Conservation (phyloP, 2,329 filamentous ascomycete genomes). For the Colletotrichum magnum region DNA sequence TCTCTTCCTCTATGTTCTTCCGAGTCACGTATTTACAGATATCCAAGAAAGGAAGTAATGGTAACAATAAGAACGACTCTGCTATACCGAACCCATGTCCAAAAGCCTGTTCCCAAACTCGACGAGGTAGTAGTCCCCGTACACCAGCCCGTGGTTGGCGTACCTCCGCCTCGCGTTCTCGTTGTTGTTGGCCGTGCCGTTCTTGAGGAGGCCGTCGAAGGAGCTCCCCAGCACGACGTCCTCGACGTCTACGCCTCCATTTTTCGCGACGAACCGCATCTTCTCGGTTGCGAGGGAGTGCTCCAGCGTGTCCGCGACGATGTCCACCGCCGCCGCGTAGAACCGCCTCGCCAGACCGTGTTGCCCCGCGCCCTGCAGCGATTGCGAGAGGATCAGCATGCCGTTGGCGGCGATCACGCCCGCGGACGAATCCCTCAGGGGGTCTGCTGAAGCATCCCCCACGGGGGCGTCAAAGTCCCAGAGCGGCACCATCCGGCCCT, state of each 20-base stretch:
- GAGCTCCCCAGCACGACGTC: constrained; percentile 22
- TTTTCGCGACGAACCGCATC: constrained; percentile 38
- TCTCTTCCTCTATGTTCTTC: not conserved
- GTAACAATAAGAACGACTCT: not conserved
- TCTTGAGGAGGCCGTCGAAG: constrained; percentile 51
- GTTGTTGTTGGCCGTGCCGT: constrained; percentile 53
- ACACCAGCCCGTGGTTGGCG: constrained; percentile 59
- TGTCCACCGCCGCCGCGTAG: constrained; percentile 30
- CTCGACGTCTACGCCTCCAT: constrained; percentile 11
- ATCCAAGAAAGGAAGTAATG: not conserved
- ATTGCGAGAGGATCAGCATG: constrained; percentile 45
- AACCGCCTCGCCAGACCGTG: constrained; percentile 24
- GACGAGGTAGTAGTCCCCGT: constrained; percentile 64
- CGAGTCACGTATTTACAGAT: not conserved
- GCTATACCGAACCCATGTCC: constrained; percentile 47
- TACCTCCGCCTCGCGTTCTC: constrained; percentile 46
- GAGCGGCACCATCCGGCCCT: constrained; percentile 47
- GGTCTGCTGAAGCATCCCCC: constrained; percentile 40
- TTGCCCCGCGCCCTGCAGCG: constrained; percentile 32
- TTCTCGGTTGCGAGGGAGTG: constrained; percentile 45
- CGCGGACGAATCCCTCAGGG: constrained; percentile 53
- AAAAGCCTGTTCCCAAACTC: constrained; percentile 64
- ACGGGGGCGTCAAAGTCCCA: constrained; percentile 65
- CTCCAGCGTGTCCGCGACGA: constrained; percentile 42
- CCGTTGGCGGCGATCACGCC: constrained; percentile 47